Conservation (phyloP, 495 filamentous ascomycete species). For the Aspergillus ellipticus region DNA sequence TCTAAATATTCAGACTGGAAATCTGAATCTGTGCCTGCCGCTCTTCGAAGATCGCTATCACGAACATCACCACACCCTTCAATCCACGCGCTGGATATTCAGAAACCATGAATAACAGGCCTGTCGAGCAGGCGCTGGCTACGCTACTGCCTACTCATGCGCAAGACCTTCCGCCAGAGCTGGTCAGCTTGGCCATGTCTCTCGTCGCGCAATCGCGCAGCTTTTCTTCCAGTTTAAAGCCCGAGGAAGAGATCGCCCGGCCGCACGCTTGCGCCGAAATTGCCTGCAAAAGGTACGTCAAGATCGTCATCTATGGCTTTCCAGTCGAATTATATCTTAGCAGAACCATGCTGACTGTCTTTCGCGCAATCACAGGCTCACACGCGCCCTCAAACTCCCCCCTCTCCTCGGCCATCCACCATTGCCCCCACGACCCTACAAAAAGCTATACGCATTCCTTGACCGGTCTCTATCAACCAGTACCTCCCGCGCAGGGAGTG, state of each 20-base stretch:
- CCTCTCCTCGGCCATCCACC: conserved; percentile 76
- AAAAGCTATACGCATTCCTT: conserved; percentile 77
- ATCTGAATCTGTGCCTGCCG: background rate
- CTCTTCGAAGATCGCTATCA: background rate
- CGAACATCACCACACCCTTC: background rate
- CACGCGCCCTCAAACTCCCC: conserved; percentile 78
- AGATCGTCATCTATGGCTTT: background rate
- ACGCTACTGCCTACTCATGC: conserved; percentile 76
- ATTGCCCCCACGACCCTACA: conserved; percentile 77
- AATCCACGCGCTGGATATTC: background rate
- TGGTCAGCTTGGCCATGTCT: conserved; percentile 71
- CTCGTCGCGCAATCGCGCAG: conserved; percentile 83
- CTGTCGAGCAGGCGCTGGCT: conserved; percentile 70
- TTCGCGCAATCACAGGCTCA: conserved; percentile 52
- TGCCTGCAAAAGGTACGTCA: conserved; percentile 72
- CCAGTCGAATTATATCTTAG: background rate
- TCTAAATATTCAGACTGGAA: too few species aligned
- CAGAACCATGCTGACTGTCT: conserved; percentile 14
- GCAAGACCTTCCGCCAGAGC: conserved; percentile 65
- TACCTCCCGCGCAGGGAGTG: conserved; percentile 26
- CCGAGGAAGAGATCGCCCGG: conserved; percentile 84
- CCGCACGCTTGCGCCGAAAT: conserved; percentile 88
- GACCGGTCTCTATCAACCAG: conserved; percentile 61
- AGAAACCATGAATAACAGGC: conserved; percentile 50
- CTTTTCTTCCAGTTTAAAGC: conserved; percentile 72